These are phyloP conservation scores for Ashbya aceris DNA, from an alignment of 1,139 yeast genomes.

Conservation along the genomic window DNA sequence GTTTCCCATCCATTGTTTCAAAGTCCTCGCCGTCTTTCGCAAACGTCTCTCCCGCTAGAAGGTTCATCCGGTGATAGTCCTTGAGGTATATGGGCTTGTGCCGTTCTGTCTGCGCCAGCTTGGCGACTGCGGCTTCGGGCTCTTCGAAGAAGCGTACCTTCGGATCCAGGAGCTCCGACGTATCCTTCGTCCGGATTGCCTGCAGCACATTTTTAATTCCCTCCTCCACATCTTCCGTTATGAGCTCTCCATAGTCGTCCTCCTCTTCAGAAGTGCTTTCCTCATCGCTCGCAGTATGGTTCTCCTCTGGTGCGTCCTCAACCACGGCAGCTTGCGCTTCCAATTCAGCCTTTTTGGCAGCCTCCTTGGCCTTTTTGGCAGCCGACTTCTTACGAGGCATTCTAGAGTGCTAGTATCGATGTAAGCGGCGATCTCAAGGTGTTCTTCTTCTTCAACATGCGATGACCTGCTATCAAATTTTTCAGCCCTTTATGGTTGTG, in stretches of 20 bases:
- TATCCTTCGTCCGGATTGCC: slow-evolving; percentile 61
- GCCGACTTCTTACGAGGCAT: slow-evolving; percentile 95
- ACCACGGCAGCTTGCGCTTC: slow-evolving; percentile 8
- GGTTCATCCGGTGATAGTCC: slow-evolving; percentile 82
- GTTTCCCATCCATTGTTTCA: slow-evolving; percentile 49
- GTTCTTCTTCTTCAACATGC: no score
- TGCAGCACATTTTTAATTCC: slow-evolving; percentile 66
- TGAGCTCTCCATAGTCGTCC: slow-evolving; percentile 83
- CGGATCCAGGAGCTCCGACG: slow-evolving; percentile 51
- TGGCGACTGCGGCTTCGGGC: slow-evolving; percentile 36
- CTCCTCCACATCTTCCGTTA: slow-evolving; percentile 76
- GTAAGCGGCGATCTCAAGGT: no score
- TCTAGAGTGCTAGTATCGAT: neutral
- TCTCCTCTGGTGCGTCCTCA: slow-evolving; percentile 18
- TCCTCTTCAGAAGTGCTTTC: slow-evolving; percentile 56
- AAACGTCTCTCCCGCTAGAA: slow-evolving; percentile 54
- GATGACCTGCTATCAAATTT: no score
- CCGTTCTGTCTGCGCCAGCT: slow-evolving; percentile 28
- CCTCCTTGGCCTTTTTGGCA: slow-evolving; percentile 63
- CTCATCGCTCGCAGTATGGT: slow-evolving; percentile 15
- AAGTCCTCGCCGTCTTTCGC: slow-evolving; percentile 35
- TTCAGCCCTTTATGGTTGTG: no score
- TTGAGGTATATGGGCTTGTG: slow-evolving; percentile 81
- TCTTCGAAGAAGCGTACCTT: slow-evolving; percentile 64
- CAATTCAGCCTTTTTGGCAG: slow-evolving; percentile 22